Base-by-base conservation (phyloP, 1,139 yeast genomes). In the Geotrichum europaeum region DNA sequence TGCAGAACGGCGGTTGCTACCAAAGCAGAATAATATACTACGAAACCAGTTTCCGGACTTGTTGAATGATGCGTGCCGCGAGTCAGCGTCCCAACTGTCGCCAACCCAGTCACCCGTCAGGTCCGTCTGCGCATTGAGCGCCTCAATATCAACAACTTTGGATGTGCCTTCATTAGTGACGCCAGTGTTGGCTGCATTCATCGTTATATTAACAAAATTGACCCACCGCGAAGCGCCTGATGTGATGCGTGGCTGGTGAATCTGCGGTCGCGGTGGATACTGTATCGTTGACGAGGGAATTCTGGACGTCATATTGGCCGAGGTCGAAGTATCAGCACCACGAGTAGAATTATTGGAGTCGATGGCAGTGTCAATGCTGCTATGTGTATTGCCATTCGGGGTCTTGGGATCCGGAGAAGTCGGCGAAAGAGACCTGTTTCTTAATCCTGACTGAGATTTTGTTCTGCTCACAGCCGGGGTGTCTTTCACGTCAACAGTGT, bases 51-150 rank as follows among this genome's bases (percentile, higher is more conserved):
- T 15, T 9, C 28, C 28, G 22, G 20, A 45, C 18, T 18, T 13
- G 32, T 51, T 43, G 20, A 34, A 20, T 13, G 61, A n/a, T 9
- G 57, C 28, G 28, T 43, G 20, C 34, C 36, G 34, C 5, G 52
- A 24, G 7, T 40, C 51, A 49, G 50, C 55, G 22, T 47, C 57
- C 57, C 57, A 55, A 7, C 28, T 22, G 51, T 43, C 52, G 30
- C 62, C 64, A 13, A 28, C 49, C 64, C 64, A 62, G 5, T 55
- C 62, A 20, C 63, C 63, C 18, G 56, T 53, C 30, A 62, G 55
- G 49, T 60, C 56, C n/a, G 59, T 50, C 25, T 62, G 64, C 13
- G 57, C 59, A 34, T 62, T 59, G 32, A 62, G 58, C 4, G 58
- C 61, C 15, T 56, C 61, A n/a, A 49, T 49, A 49, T 58, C 58